phyloP scores from a whole-genome alignment of 495 filamentous ascomycete species.

The Podospora pseudoanserina region DNA sequence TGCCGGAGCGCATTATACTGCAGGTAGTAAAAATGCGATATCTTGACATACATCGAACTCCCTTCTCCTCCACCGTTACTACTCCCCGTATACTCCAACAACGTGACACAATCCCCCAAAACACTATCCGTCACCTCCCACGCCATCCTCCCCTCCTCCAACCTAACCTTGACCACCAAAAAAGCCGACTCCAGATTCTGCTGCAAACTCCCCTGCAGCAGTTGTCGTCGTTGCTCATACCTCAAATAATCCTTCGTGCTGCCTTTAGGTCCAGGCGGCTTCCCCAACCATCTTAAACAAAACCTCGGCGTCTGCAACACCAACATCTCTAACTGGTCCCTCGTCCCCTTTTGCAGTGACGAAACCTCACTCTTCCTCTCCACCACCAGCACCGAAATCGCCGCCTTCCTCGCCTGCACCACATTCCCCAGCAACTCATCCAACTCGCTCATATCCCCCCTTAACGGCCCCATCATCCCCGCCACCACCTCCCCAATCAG shows the following conservation, averaged over 20 bases:
- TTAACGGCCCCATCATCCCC: conserved; percentile 53
- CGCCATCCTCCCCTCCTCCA: conserved; percentile 35
- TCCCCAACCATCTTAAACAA: conserved; percentile 54
- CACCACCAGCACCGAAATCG: conserved; percentile 48
- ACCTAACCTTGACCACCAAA: conserved; percentile 44
- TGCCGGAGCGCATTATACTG: conserved; percentile 45
- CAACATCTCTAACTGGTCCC: conserved; percentile 44
- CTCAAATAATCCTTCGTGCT: conserved; percentile 49
- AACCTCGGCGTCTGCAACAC: conserved; percentile 52
- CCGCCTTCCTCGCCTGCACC: conserved; percentile 58
- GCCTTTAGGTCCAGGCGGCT: conserved; percentile 38
- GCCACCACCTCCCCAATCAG: conserved; percentile 49
- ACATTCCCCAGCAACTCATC: conserved; percentile 66
- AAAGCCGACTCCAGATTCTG: conserved; percentile 56
- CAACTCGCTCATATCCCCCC: conserved; percentile 61
- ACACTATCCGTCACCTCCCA: conserved; percentile 54
- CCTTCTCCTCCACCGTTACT: conserved; percentile 27
- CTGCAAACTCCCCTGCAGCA: conserved; percentile 42
- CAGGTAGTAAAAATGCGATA: conserved; percentile 79
- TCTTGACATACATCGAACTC: conserved; percentile 50
- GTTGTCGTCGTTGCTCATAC: conserved; percentile 53
- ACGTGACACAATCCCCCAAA: conserved; percentile 51
- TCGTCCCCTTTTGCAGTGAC: conserved; percentile 12
- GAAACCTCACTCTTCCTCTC: conserved; percentile 13
- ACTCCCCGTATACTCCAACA: conserved; percentile 49